Evolutionary conservation across 176 grass and related monocot genomes (phyloP).

Genomic region (Secale cereale): DNA sequence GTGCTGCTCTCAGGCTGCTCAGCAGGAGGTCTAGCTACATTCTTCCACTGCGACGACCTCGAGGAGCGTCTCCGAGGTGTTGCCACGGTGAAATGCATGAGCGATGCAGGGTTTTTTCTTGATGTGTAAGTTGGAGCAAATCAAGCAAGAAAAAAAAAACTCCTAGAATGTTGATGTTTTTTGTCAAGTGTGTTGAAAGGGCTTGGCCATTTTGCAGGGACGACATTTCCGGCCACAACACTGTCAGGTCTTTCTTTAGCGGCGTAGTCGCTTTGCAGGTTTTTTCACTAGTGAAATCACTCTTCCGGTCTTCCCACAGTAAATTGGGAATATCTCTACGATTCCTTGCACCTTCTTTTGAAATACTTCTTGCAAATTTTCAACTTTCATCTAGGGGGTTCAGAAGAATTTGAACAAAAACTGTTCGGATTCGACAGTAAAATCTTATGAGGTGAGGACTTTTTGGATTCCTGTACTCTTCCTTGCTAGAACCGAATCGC

Average conservation of each 20-base stretch:
- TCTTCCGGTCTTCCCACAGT: not conserved
- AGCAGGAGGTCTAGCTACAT: slow-evolving; percentile 71
- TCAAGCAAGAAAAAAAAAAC: not conserved
- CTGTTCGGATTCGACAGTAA: slow-evolving; percentile 21
- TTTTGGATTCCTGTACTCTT: not conserved
- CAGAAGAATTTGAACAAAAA: slow-evolving; percentile 40
- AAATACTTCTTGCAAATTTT: not conserved
- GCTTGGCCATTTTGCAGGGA: slow-evolving; percentile 24
- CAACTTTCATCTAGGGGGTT: slow-evolving; percentile 22
- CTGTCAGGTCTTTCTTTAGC: slow-evolving; percentile 50
- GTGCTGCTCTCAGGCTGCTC: slow-evolving; percentile 81
- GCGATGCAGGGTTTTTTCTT: slow-evolving; percentile 83
- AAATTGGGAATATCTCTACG: not conserved
- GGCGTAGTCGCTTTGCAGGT: slow-evolving; percentile 62
- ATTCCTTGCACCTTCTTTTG: not conserved
- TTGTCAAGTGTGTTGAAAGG: not conserved
- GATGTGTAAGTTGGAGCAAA: slow-evolving; percentile 57
- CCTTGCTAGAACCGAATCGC: not conserved
- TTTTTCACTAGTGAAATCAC: not conserved
- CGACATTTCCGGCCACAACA: slow-evolving; percentile 55
- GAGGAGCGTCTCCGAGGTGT: slow-evolving; percentile 21
- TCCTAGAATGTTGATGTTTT: not conserved
- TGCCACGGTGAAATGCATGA: slow-evolving; percentile 67
- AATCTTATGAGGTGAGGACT: slow-evolving; percentile 32
- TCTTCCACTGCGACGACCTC: slow-evolving; percentile 72